Evolutionary conservation across 1,284 basidiomycete species (phyloP), one percentile per base, ranked within the genome.

Genomic region (Ceratobasidium papillatum): DNA sequence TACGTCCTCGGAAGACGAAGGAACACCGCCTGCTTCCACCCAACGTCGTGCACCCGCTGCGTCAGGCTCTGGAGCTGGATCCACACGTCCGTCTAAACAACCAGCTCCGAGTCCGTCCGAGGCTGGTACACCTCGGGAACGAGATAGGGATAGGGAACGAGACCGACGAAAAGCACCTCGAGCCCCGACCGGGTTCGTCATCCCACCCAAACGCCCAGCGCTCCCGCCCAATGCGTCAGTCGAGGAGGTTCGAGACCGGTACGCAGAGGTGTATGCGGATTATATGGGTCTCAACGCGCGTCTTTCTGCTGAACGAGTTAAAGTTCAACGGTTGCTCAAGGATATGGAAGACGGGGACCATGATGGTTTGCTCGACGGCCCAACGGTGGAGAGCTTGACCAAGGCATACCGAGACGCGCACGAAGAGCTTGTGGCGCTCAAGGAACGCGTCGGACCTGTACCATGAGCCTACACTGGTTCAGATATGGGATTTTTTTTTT

Each of bases 321-420:
- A 69, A 52, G 54, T 69, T 19, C 52, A 69, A 27, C 32, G 38
- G 38, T 58, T 69, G 66, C 19, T 69, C 19, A 56, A 45, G 52
- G 66, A 69, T 27, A 52, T 69, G 36, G 66, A 56, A 14, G 51
- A 52, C 22, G 66, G 66, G 17, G 66, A 69, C 27, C 66, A 69
- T 38, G 66, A 69, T 1, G 27, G 51, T 34, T 19, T 69, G 30
- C 12, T 69, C 14, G 66, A 69, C 25, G 38, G 22, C 4, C 14
- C 66, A 9, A 38, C 52, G 3, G 38, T 69, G 11, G 66, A 69
- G 66, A 69, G 38, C 19, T 25, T 69, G 52, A 58, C 66, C 66
- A 69, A 69, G 66, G 66, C 66, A 38, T 69, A 69, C 41, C 66
- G 52, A 58, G 66, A 69, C 2, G 66, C 52, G 27, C 66, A 69